Base-by-base conservation (phyloP, 2,329 filamentous ascomycete genomes). In the Pseudovirgaria hyperparasitica region DNA sequence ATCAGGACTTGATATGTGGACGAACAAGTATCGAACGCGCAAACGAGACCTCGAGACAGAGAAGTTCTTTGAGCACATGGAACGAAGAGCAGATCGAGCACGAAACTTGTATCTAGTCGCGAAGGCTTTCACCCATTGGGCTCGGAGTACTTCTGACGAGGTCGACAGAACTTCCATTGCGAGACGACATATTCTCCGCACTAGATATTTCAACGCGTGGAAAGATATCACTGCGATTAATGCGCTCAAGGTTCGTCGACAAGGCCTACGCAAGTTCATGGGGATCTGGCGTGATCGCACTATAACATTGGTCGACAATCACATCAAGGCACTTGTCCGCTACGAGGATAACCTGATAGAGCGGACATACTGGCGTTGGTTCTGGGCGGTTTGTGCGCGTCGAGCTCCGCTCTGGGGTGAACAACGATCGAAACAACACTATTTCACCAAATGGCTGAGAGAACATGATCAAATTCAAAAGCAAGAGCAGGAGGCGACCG, bases 111-210 rank as follows among this genome's bases (percentile, higher is more conserved):
- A 72, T 39, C 59, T 82, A 5, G 50, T 77, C 31, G 68, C 64
- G 4, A 76, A 72, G 46, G 66, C 70, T 3, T 73, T 82, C 30
- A 67, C 63, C 2, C 72, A 78, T 36, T 92, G 82, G 82, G 67
- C 69, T 8, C 65, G 68, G 29, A 61, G 67, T 26, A 67, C 79
- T 8, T 65, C 63, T 5, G 72, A 80, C 9, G 71, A 82, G 42
- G 60, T 73, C 10, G 65, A 72, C 35, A 67, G 71, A 21, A 82
- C 79, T 4, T 70, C 68, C 4, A 63, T 72, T 22, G 82, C 80
- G 12, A 67, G 78, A 35, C 63, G 72, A 34, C 78, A 82, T 45
- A 72, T 86, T 33, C 56, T 90, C 28, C 65, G 76, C 29, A 71
- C 69, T 9, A 69, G 70, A 29, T 76, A 74, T 34, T 82, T 82